phyloP scores from a whole-genome alignment of 2,329 filamentous ascomycete genomes.

The Rosellinia necatrix region DNA sequence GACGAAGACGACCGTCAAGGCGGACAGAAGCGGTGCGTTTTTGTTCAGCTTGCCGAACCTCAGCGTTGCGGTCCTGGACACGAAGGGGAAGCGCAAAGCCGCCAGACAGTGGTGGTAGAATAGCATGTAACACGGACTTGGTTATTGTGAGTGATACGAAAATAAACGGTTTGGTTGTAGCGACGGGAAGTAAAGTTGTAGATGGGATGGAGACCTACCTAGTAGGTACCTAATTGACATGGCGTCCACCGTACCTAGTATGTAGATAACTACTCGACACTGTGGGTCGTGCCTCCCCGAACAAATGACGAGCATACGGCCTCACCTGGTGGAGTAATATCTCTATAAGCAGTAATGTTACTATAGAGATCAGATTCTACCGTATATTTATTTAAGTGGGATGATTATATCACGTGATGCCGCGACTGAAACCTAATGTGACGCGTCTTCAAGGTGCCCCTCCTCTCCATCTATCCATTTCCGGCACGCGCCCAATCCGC shows the following conservation, averaged over 20 bases:
- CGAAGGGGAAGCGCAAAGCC: constrained; percentile 27
- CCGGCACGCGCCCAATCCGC: constrained; percentile 8
- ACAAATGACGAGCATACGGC: too few relatives aligned
- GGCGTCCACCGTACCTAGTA: too few relatives aligned
- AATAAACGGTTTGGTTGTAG: too few relatives aligned
- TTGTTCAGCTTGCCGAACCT: constrained; percentile 57
- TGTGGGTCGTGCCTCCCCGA: too few relatives aligned
- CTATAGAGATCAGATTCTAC: too few relatives aligned
- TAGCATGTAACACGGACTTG: not conserved
- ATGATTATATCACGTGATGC: constrained; percentile 13
- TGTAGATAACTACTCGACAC: too few relatives aligned
- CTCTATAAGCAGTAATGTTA: too few relatives aligned
- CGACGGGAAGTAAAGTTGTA: too few relatives aligned
- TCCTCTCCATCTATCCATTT: constrained; percentile 6
- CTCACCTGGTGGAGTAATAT: too few relatives aligned
- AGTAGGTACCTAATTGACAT: too few relatives aligned
- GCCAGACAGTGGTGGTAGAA: constrained; percentile 8
- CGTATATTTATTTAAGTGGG: not conserved
- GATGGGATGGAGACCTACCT: too few relatives aligned
- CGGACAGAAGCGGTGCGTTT: constrained; percentile 53
- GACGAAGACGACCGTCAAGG: constrained; percentile 45
- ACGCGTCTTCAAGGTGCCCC: constrained; percentile 18
- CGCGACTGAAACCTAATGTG: constrained; percentile 15
- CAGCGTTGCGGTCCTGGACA: constrained; percentile 61
- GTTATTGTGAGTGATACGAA: too few relatives aligned